Evolutionary conservation across 352 stramenopile genomes (phyloP), one percentile per base, ranked within the genome.

Genomic region (Pythium insidiosum): DNA sequence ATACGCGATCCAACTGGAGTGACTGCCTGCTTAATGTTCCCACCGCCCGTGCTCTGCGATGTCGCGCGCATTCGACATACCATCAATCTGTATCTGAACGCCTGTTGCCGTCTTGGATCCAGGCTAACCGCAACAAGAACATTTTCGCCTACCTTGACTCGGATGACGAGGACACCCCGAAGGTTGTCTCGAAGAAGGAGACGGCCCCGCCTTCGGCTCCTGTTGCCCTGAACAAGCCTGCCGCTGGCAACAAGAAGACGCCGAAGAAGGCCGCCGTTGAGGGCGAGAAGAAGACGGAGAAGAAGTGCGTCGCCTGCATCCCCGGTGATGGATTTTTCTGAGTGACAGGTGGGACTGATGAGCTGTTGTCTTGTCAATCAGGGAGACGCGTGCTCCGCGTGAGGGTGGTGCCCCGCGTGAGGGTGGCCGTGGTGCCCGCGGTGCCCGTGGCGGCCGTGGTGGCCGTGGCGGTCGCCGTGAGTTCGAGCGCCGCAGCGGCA

Each of bases 401-500:
- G 70, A 73, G 20, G 63, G 65, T 49, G 60, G 65, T 31, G 61
- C 53, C 58, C 62, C 66, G 29, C 60, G 67, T 57, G 63, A 68
- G 36, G 63, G 66, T 64, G 63, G 58, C 34, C 66, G 56, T 55
- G 60, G 66, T 43, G 62, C 51, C 47, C 73, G 71, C 67, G 69
- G 68, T 42, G 63, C 63, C 26, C 66, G 68, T 51, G 54, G 46
- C 19, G 68, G 67, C 55, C 60, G 71, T 58, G 70, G 69, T 42
- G 62, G 55, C 48, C 71, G 68, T 69, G 66, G 64, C 12, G 68
- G 67, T 56, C 76, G 76, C 59, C 90, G 94, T 31, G 71, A 93
- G 41, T 98, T 89, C 46, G 94, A 98, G 61, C 90, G 94, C 53
- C 83, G 88, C 68, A 97, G 84, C 50, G 94, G 94, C 62, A 98